Conservation (phyloP, 352 stramenopile genomes). For the Phytophthora constricta region DNA sequence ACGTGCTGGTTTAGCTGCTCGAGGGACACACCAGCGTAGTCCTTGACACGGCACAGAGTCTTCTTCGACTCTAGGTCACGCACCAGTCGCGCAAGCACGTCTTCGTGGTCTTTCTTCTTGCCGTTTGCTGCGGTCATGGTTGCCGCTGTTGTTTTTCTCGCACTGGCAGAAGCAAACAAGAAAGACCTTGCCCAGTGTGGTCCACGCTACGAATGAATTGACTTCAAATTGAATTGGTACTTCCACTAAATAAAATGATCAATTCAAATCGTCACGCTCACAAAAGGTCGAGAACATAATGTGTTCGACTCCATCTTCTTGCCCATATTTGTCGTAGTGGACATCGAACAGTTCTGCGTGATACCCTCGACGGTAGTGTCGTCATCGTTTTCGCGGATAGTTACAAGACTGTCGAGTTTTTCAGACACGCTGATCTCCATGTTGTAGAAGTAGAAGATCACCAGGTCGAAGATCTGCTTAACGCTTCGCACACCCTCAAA, state of each 20-base stretch:
- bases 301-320: constrained; percentile 42
- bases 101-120: constrained; percentile 30
- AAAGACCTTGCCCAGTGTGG: constrained; percentile 6
- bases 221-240: constrained; percentile 10
- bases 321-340: constrained; percentile 24
- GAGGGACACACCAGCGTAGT: constrained; percentile 32
- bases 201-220: constrained; percentile 7
- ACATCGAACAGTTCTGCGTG: constrained; percentile 34
- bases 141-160: constrained; percentile 7
- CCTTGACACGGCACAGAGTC: constrained; percentile 31
- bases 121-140: constrained; percentile 10
- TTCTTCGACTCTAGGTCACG: constrained; percentile 32
- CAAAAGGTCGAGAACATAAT: constrained; percentile 32
- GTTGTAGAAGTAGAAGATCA: constrained; percentile 34
- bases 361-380: not conserved
- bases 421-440: constrained; percentile 56
- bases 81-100: constrained; percentile 31
- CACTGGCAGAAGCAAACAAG: constrained; percentile 5
- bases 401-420: constrained; percentile 38
- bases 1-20: constrained; percentile 35
- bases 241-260: constrained; percentile 7
- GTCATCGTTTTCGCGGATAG: constrained; percentile 46
- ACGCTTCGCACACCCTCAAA: constrained; percentile 32
- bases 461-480: constrained; percentile 45
- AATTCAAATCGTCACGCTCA: constrained; percentile 3